Percentiles rank a stretch among this genome's conserved stretches.
Conservation (phyloP, 768 basidiomycete genomes). For the Ramaria sp. region DNA sequence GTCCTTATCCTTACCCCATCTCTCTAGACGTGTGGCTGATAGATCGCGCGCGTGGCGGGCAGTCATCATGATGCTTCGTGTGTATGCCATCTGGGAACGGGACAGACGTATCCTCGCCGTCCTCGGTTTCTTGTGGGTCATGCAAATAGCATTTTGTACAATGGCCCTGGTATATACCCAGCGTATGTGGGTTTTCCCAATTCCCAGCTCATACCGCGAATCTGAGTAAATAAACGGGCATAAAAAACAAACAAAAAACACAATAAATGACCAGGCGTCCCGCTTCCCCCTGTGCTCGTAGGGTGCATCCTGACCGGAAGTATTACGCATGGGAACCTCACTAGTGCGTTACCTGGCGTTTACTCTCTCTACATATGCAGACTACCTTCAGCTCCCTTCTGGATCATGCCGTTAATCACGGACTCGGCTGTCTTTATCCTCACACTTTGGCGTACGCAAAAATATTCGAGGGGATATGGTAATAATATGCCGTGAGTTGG, state of each 20-base stretch:
- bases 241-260: too few relatives aligned
- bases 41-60: neutral
- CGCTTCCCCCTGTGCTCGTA: neutral
- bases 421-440: slow-evolving; percentile 3
- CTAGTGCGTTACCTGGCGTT: neutral
- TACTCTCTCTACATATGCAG: neutral
- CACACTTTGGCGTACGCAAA: neutral
- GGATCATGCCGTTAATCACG: slow-evolving; percentile 6
- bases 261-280: neutral
- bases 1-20: neutral
- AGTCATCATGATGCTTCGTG: slow-evolving; percentile 8
- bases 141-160: slow-evolving; percentile 2
- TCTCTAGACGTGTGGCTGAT: too few relatives aligned
- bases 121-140: neutral
- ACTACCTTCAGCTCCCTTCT: neutral
- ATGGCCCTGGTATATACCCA: neutral
- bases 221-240: too few relatives aligned
- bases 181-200: neutral
- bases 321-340: neutral
- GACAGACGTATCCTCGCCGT: neutral
- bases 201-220: too few relatives aligned
- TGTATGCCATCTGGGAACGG: slow-evolving; percentile 3
- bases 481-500: neutral
- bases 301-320: slow-evolving; percentile 8
- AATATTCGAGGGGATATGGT: neutral